Evolutionary conservation across 441 rosid species (phyloP).

Genomic region (Erodium chrysanthum): DNA sequence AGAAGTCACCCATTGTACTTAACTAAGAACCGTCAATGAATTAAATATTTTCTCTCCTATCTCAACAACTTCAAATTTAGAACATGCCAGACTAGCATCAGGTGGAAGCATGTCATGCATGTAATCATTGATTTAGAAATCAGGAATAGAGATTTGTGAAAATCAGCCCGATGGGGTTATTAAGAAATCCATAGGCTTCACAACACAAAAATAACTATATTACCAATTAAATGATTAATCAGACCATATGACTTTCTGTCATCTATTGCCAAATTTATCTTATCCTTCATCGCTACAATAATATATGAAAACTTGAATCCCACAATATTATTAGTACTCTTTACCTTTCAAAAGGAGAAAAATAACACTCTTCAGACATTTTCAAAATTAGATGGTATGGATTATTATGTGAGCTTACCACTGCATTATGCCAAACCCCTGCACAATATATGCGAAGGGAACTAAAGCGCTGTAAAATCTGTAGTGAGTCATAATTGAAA

Average conservation of each 20-base stretch:
- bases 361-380: neutral
- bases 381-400: neutral
- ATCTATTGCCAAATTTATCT: neutral
- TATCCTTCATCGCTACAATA: neutral
- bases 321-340: too few relatives aligned
- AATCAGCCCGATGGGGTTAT: neutral
- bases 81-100: neutral
- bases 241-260: neutral
- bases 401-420: slow-evolving; percentile 34
- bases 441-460: slow-evolving; percentile 79
- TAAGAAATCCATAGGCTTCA: neutral
- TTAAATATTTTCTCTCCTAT: too few relatives aligned
- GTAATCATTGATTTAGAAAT: neutral
- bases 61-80: neutral
- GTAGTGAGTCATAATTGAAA: slow-evolving; percentile 50
- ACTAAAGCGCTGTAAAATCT: slow-evolving; percentile 36
- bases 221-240: neutral
- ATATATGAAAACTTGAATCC: neutral
- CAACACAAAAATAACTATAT: neutral
- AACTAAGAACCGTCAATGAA: too few relatives aligned
- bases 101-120: neutral
- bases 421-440: slow-evolving; percentile 91
- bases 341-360: neutral
- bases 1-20: too few relatives aligned
- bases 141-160: neutral